Evolutionary conservation across 139 green algal genomes (phyloP).

Genomic region (Auxenochlorella pyrenoidosa): DNA sequence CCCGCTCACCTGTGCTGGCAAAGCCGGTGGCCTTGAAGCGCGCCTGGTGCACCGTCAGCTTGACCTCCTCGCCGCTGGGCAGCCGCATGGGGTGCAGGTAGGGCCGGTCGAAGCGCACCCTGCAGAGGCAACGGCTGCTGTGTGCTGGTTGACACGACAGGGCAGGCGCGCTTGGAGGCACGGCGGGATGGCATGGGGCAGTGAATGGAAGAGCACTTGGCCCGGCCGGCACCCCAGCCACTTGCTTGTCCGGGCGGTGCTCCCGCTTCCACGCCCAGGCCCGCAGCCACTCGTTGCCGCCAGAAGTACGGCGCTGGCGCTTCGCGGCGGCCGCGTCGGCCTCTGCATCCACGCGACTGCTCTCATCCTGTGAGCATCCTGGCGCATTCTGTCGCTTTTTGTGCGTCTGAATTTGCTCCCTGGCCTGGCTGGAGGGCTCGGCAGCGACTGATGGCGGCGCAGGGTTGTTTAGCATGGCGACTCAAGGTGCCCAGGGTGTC

Average conservation of each 20-base stretch:
- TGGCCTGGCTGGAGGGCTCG: not conserved
- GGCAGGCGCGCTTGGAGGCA: too few relatives aligned
- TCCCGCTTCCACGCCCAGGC: slow-evolving; percentile 23
- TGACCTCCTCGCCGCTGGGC: not conserved
- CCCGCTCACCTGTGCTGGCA: slow-evolving; percentile 62
- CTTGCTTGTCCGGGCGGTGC: slow-evolving; percentile 4
- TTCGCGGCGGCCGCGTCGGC: not conserved
- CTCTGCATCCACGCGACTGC: not conserved
- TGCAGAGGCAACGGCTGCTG: slow-evolving; percentile 20
- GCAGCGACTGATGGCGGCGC: not conserved
- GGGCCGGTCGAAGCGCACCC: slow-evolving; percentile 66
- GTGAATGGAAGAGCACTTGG: too few relatives aligned
- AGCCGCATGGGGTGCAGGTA: slow-evolving; percentile 59
- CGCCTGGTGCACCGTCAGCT: slow-evolving; percentile 65
- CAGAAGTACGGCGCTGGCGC: not conserved
- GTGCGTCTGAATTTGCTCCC: not conserved
- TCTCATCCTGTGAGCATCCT: not conserved
- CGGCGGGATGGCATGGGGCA: too few relatives aligned
- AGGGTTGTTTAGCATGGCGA: not conserved
- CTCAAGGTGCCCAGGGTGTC: not conserved
- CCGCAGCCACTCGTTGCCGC: slow-evolving; percentile 7
- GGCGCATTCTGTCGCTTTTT: too few relatives aligned
- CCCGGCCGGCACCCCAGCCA: too few relatives aligned
- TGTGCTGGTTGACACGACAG: too few relatives aligned
- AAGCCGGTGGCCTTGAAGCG: slow-evolving; percentile 66